These are phyloP conservation scores for Polygonum aviculare DNA, from an alignment of 148 eudicot genomes.

Conservation along the genomic window DNA sequence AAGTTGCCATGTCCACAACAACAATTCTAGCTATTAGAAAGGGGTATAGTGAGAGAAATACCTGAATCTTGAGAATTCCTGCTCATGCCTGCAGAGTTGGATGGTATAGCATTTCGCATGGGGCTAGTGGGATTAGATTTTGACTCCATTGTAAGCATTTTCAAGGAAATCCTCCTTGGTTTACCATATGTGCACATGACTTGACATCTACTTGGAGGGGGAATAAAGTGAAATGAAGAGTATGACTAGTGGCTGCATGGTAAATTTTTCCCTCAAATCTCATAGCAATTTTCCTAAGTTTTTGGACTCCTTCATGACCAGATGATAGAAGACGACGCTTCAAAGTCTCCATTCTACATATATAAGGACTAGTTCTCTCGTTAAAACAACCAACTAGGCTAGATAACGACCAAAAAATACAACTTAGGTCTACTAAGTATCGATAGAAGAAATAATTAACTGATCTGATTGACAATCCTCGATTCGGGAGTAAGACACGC, in stretches of 20 bases:
- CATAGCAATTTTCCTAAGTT: slow-evolving; percentile 65
- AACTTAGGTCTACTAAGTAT: neutral
- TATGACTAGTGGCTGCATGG: slow-evolving; percentile 61
- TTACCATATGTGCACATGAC: neutral
- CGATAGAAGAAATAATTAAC: neutral
- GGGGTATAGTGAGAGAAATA: slow-evolving; percentile 12
- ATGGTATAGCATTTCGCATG: slow-evolving; percentile 37
- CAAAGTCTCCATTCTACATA: slow-evolving; percentile 62
- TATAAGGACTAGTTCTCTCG: neutral
- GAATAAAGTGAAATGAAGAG: neutral
- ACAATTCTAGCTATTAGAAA: neutral
- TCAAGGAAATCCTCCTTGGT: slow-evolving; percentile 69
- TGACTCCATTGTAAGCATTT: slow-evolving; percentile 80
- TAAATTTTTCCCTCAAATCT: slow-evolving; percentile 86
- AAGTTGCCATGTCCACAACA: neutral
- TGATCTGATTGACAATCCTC: neutral
- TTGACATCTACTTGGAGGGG: neutral
- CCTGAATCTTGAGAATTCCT: slow-evolving; percentile 64
- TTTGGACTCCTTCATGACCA: slow-evolving; percentile 70
- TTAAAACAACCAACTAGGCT: neutral
- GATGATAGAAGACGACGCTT: slow-evolving; percentile 68
- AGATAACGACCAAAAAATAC: neutral
- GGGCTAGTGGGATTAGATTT: slow-evolving; percentile 46
- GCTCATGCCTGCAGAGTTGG: slow-evolving; percentile 39
- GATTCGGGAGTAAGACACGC: neutral